Percentiles rank a stretch among this genome's conserved stretches.
Conservation (phyloP, 805 yeast genomes). For the Schwanniomyces pseudopolymorphus region DNA sequence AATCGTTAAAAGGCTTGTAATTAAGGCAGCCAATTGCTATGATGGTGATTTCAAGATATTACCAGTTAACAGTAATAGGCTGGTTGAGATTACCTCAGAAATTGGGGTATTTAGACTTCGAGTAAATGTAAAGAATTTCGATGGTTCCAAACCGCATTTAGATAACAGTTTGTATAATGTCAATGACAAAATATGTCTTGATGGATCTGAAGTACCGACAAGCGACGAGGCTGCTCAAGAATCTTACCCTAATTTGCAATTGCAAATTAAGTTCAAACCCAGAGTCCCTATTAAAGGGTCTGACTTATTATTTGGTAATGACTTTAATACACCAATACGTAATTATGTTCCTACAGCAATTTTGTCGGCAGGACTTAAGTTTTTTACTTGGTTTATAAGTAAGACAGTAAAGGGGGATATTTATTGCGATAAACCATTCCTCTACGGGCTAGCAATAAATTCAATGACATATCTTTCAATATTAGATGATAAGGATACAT, state of each 20-base stretch:
- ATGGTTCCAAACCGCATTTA: conserved; percentile 40
- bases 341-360: conserved; percentile 56
- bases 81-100: conserved; percentile 35
- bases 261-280: conserved; percentile 44
- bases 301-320: conserved; percentile 67
- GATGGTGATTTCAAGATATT: conserved; percentile 27
- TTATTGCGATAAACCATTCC: conserved; percentile 57
- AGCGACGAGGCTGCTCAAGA: conserved; percentile 4
- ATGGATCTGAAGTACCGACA: conserved; percentile 9
- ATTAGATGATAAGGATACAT: conserved; percentile 10
- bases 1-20: conserved; percentile 30
- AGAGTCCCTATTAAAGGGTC: conserved; percentile 45
- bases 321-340: conserved; percentile 57
- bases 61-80: conserved; percentile 44
- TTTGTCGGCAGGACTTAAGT: conserved; percentile 48
- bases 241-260: conserved; percentile 27
- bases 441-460: conserved; percentile 61
- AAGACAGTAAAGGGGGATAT: conserved; percentile 66
- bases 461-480: conserved; percentile 51
- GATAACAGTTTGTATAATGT: conserved; percentile 31
- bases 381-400: conserved; percentile 59
- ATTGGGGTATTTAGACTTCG: conserved; percentile 37
- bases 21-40: conserved; percentile 29
- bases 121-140: conserved; percentile 48
- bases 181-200: conserved; percentile 25